Conservation (phyloP, 345 rosid genomes). For the Nephelium lappaceum region DNA sequence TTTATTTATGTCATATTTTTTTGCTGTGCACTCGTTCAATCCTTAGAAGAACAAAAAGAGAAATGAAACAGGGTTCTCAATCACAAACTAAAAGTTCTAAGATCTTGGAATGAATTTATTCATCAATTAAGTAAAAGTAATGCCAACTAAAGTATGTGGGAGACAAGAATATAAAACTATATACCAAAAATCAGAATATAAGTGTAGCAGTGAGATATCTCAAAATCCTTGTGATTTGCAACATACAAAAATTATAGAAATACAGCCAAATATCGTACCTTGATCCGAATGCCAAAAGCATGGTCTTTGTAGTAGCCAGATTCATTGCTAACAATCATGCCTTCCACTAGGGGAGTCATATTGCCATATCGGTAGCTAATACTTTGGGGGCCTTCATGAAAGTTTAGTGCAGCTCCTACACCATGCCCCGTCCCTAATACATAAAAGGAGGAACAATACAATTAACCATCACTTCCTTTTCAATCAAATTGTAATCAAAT, state of each 20-base stretch:
- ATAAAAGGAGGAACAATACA: conserved; percentile 22
- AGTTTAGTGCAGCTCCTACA: conserved; percentile 94
- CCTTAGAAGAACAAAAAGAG: not conserved
- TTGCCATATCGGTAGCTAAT: conserved; percentile 91
- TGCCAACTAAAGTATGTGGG: too few species aligned
- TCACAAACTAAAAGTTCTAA: not conserved
- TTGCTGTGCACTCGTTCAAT: not conserved
- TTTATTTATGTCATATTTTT: too few species aligned
- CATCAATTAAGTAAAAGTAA: not conserved
- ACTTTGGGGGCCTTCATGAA: conserved; percentile 98
- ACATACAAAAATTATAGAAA: too few species aligned
- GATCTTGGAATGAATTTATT: not conserved
- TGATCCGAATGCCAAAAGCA: conserved; percentile 85
- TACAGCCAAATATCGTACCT: too few species aligned
- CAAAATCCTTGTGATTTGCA: too few species aligned
- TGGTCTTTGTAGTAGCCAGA: conserved; percentile 98
- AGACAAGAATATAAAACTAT: too few species aligned
- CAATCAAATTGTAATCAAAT: not conserved
- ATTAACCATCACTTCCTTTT: not conserved
- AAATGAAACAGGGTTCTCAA: not conserved
- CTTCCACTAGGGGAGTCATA: conserved; percentile 69
- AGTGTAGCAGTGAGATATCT: too few species aligned
- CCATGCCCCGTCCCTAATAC: conserved; percentile 94
- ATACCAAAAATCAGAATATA: too few species aligned
- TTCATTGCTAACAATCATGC: conserved; percentile 98